These are phyloP conservation scores for Medicago truncatula DNA, from an alignment of 306 rosid genomes.

Conservation along the genomic window DNA sequence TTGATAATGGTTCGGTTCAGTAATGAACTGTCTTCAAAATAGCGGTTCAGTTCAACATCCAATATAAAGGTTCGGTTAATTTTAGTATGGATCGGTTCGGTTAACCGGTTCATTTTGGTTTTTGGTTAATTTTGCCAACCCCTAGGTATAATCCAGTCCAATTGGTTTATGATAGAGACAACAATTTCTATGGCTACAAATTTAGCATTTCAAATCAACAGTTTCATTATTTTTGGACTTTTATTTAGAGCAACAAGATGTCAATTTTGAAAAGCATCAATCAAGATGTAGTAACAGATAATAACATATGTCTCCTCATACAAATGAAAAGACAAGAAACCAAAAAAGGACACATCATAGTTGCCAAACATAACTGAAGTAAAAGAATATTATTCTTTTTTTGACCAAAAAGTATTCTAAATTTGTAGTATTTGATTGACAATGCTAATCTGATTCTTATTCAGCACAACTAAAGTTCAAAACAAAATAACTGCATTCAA, in stretches of 20 bases:
- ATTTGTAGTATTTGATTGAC: neutral
- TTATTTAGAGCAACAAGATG: conserved; percentile 9
- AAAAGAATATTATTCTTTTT: neutral
- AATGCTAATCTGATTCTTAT: neutral
- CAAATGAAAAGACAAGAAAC: neutral
- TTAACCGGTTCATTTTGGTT: too few species aligned
- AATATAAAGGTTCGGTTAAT: too few species aligned
- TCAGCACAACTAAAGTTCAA: conserved; percentile 1
- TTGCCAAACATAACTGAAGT: conserved; percentile 11
- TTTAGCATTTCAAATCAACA: neutral
- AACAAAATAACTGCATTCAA: conserved; percentile 9
- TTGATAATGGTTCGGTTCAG: too few species aligned
- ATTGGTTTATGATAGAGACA: neutral
- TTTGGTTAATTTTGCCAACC: too few species aligned
- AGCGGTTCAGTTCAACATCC: too few species aligned
- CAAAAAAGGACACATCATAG: neutral
- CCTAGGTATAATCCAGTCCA: neutral
- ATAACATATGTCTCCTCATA: neutral
- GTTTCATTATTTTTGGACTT: neutral
- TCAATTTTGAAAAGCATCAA: neutral
- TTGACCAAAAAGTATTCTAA: neutral
- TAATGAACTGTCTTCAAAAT: too few species aligned
- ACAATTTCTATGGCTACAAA: neutral
- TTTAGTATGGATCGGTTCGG: too few species aligned
- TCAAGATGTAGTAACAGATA: neutral